phyloP scores from a whole-genome alignment of 2,329 filamentous ascomycete genomes.

The Didymella sp. region DNA sequence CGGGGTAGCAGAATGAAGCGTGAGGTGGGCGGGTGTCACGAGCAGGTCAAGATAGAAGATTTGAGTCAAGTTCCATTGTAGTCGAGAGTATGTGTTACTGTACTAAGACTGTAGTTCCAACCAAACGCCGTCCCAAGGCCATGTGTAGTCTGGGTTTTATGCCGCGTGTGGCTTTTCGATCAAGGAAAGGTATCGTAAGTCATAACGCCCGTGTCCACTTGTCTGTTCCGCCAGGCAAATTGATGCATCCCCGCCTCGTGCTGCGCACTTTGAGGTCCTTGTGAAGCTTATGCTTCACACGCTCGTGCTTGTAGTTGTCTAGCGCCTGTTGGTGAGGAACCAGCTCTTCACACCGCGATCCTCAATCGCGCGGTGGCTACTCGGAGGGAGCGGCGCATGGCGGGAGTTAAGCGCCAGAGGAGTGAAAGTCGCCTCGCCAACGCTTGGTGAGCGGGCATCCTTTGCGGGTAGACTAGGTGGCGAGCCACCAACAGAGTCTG shows the following conservation, averaged over 20 bases:
- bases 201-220: constrained; percentile 22
- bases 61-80: constrained; percentile 10
- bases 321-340: constrained; percentile 46
- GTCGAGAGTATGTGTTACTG: background rate
- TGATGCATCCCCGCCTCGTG: constrained; percentile 8
- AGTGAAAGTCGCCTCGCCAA: constrained; percentile 38
- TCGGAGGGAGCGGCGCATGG: constrained; percentile 36
- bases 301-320: background rate
- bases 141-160: constrained; percentile 16
- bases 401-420: constrained; percentile 47
- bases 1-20: no score
- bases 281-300: background rate
- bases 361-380: constrained; percentile 32
- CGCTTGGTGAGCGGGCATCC: constrained; percentile 36
- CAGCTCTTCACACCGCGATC: constrained; percentile 27
- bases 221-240: constrained; percentile 19
- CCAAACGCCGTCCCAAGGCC: constrained; percentile 16
- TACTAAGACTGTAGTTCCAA: background rate
- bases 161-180: constrained; percentile 22
- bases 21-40: no score
- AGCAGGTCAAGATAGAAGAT: background rate
- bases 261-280: constrained; percentile 9
- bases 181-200: constrained; percentile 31
- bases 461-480: constrained; percentile 40
- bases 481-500: constrained; percentile 29